Evolutionary conservation across 345 rosid genomes (phyloP).

Genomic region (Physaria fendleri): DNA sequence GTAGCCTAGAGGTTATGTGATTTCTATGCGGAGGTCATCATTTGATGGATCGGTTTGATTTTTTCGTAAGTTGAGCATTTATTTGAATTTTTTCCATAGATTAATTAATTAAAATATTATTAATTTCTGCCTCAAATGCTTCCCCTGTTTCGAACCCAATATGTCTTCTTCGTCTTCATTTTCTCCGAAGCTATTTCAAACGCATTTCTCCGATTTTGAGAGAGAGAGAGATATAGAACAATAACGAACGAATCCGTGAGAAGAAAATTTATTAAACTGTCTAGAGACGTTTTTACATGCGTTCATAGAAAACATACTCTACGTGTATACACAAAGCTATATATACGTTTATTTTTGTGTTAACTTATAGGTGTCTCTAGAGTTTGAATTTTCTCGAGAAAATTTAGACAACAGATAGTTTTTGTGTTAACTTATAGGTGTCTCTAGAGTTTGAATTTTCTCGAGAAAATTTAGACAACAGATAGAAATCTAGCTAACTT

Average conservation of each 20-base stretch:
- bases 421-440: no score
- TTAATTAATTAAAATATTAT: not conserved
- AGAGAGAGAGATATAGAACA: not conserved
- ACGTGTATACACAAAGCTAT: not conserved
- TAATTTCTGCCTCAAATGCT: conserved; percentile 18
- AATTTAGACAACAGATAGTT: not conserved
- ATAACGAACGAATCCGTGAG: conserved; percentile 3
- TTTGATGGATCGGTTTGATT: no score
- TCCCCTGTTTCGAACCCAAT: conserved; percentile 27
- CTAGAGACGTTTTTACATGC: conserved; percentile 5
- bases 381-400: not conserved
- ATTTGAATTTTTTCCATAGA: no score
- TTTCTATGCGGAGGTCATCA: no score
- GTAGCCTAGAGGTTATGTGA: no score
- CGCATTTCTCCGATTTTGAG: not conserved
- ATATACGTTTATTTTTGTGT: not conserved
- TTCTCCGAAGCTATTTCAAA: conserved; percentile 12
- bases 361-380: not conserved
- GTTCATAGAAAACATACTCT: not conserved
- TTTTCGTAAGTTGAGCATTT: no score
- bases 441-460: not conserved
- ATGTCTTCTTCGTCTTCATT: conserved; percentile 6
- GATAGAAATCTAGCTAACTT: not conserved
- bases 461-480: not conserved
- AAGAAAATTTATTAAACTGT: not conserved